Base-by-base conservation (phyloP, 768 basidiomycete genomes). In the Auriculariales sp. region DNA sequence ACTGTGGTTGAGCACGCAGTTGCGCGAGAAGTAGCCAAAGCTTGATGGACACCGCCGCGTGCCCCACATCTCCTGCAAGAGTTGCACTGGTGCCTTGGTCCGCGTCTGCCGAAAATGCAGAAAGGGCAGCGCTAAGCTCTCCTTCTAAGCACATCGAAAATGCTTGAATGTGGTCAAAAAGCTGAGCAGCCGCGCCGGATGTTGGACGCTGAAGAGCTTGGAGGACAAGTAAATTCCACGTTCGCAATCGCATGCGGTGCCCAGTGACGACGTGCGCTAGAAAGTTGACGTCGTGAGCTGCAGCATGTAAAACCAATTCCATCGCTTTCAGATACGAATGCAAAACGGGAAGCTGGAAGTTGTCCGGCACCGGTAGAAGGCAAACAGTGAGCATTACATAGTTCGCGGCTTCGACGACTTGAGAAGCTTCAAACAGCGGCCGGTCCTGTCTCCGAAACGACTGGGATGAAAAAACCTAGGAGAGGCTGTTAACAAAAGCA, bases 31-130 rank as follows among this genome's bases (percentile, higher is more conserved):
- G 62, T 7, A 87, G 58, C 84, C 84, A 87, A 1, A 83, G 62
- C 57, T 83, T 84, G 57, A 84, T 72, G 0, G 79, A 69, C 27
- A 78, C 71, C 56, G 79, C 82, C 2, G 78, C 80, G 56, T 80
- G 73, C 58, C 83, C 83, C 42, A 86, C 68, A 53, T 81, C 79
- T 19, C 39, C 39, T 15, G 39, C 39, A 25, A 4, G 22, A 0
- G 70, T 66, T 29, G 73, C 72, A 4, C 71, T 72, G 3, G 66
- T 58, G 28, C 76, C 72, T 9, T 68, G 59, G 54, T 70, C 68
- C 57, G 80, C 78, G 3, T 66, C 60, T 22, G 56, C 52, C 12
- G 72, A 65, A 57, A 83, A 85, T 10, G 63, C 60, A 9, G 67
- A 52, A 30, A 86, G 68, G 22, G 39, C 39, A 19, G 11, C 19